Evolutionary conservation across 2,329 filamentous ascomycete species (phyloP).

Genomic region (Cladophialophora immunda): DNA sequence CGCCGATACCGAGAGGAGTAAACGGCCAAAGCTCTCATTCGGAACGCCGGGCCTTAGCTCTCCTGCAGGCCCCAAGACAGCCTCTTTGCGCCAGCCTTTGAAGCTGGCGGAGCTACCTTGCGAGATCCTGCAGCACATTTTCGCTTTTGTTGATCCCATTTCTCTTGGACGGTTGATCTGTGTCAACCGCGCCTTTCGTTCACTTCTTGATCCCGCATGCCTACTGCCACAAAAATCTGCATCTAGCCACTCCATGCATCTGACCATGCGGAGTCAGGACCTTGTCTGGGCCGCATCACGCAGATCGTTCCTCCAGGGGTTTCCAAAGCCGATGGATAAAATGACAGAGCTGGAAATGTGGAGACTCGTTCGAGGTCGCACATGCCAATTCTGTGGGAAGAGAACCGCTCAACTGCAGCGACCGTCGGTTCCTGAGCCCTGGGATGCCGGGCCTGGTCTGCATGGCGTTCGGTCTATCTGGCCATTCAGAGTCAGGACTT

Average conservation of each 20-base stretch:
- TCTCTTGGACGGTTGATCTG: constrained; percentile 71
- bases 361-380: constrained; percentile 68
- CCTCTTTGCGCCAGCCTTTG: background rate
- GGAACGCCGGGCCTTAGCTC: background rate
- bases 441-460: constrained; percentile 69
- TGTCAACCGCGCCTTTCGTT: constrained; percentile 73
- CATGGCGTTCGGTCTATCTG: constrained; percentile 72
- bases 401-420: constrained; percentile 27
- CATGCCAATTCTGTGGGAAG: constrained; percentile 74
- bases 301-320: constrained; percentile 69
- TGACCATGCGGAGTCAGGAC: constrained; percentile 63
- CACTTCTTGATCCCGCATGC: constrained; percentile 63
- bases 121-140: constrained; percentile 75
- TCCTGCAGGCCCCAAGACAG: background rate
- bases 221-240: constrained; percentile 45
- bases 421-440: constrained; percentile 48
- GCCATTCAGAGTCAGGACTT: constrained; percentile 73
- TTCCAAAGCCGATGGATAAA: constrained; percentile 73
- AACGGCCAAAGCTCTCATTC: constrained; percentile 21
- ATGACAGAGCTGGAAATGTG: constrained; percentile 80
- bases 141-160: constrained; percentile 70
- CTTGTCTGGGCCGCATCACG: constrained; percentile 76
- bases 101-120: constrained; percentile 29
- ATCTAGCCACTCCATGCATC: constrained; percentile 43
- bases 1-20: constrained; percentile 14